These are phyloP conservation scores for Pseudonitzschia multistriata DNA, from an alignment of 108 stramenopile genomes.

Conservation along the genomic window DNA sequence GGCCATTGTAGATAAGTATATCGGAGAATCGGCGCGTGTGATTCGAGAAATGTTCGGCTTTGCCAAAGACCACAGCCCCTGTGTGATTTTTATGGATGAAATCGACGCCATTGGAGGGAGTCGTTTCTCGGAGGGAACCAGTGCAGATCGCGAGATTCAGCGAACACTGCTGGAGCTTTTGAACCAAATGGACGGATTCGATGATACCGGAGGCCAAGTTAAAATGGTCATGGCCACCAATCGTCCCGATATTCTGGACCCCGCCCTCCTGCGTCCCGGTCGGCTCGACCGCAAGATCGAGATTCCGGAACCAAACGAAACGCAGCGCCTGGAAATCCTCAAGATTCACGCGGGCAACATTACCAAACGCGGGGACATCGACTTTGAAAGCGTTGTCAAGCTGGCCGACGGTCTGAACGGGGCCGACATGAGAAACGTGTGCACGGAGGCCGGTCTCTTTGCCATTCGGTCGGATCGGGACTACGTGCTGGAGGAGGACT, in stretches of 20 bases:
- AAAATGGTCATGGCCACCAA: constrained; percentile 99
- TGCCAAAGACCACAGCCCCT: constrained; percentile 94
- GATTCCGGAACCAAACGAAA: constrained; percentile 98
- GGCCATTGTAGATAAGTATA: constrained; percentile 99
- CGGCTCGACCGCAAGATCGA: constrained; percentile 99
- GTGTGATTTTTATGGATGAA: constrained; percentile 99
- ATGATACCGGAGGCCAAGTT: constrained; percentile 87
- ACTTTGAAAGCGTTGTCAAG: constrained; percentile 96
- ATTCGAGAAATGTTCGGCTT: constrained; percentile 99
- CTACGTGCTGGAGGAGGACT: constrained; percentile 98
- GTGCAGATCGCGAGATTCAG: constrained; percentile 98
- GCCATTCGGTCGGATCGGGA: constrained; percentile 96
- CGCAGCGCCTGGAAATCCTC: constrained; percentile 94
- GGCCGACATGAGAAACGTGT: constrained; percentile 97
- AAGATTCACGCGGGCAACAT: constrained; percentile 94
- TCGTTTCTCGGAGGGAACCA: constrained; percentile 95
- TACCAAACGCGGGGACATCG: constrained; percentile 96
- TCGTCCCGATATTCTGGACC: constrained; percentile 99
- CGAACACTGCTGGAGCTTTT: constrained; percentile 98
- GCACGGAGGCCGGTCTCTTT: constrained; percentile 98
- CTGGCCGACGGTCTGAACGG: constrained; percentile 98
- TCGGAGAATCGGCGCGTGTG: constrained; percentile 97
- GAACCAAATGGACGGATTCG: constrained; percentile 99
- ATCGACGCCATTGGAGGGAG: constrained; percentile 98
- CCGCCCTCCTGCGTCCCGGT: constrained; percentile 97